Percentiles rank a stretch among this genome's conserved stretches.
Evolutionary conservation across 2,329 filamentous ascomycete species (phyloP).

Genomic region (Pseudogymnoascus sp.): DNA sequence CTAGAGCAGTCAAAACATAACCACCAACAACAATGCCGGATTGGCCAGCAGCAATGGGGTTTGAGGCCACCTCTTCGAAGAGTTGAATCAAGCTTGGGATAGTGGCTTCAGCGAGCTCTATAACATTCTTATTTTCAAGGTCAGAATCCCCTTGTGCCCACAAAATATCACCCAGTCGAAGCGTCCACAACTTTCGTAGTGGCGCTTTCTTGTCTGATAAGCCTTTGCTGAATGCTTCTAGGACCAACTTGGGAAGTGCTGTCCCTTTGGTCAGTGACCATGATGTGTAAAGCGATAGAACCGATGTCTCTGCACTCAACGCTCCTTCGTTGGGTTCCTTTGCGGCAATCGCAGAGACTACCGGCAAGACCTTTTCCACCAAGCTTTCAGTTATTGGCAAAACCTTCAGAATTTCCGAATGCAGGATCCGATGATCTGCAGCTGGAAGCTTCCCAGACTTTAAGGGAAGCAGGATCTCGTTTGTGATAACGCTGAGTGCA

Average conservation of each 20-base stretch:
- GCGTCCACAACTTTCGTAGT: conserved; percentile 72
- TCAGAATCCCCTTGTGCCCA: conserved; percentile 46
- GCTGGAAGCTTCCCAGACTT: conserved; percentile 78
- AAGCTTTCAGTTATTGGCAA: conserved; percentile 54
- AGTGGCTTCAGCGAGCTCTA: conserved; percentile 46
- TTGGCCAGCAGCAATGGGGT: conserved; percentile 72
- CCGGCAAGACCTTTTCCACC: conserved; percentile 58
- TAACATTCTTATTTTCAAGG: conserved; percentile 40
- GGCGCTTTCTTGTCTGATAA: conserved; percentile 76
- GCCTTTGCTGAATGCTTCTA: conserved; percentile 72
- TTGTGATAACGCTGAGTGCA: conserved; percentile 59
- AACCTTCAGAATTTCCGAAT: conserved; percentile 71
- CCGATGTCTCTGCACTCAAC: conserved; percentile 65
- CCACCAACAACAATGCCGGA: conserved; percentile 74
- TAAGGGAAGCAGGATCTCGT: conserved; percentile 72
- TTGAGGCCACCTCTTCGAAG: conserved; percentile 71
- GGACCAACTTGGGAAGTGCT: conserved; percentile 56
- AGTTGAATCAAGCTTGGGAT: conserved; percentile 54
- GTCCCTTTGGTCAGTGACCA: conserved; percentile 54
- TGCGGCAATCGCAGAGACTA: conserved; percentile 59
- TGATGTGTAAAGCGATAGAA: conserved; percentile 59
- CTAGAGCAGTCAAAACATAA: conserved; percentile 64
- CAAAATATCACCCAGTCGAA: conserved; percentile 65
- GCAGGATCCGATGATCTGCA: conserved; percentile 74
- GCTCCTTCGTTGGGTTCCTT: conserved; percentile 90